These are phyloP conservation scores for Diutina sp. DNA, from an alignment of 1,139 yeast genomes.

Conservation along the genomic window DNA sequence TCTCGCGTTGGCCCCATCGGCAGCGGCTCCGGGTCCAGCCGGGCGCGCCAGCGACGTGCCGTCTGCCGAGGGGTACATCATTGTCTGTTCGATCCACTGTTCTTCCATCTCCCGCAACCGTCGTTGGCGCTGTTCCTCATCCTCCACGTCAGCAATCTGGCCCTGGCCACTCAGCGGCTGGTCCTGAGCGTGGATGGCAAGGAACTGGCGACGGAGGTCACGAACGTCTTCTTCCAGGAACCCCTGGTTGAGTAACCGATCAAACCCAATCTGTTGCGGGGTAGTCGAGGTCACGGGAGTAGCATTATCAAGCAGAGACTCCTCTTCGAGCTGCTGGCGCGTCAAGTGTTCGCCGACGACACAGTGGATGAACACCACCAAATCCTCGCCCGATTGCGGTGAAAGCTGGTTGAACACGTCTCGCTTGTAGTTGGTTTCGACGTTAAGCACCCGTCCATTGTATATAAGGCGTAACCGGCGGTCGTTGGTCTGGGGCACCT, in stretches of 20 bases:
- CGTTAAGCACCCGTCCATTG: constrained; percentile 60
- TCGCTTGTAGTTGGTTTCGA: constrained; percentile 37
- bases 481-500: constrained; percentile 9
- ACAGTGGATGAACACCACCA: constrained; percentile 56
- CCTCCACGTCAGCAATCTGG: constrained; percentile 25
- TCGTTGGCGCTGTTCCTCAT: constrained; percentile 23
- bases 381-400: constrained; percentile 5
- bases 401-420: constrained; percentile 3
- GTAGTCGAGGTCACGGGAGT: constrained; percentile 14
- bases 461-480: constrained; percentile 58
- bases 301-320: constrained; percentile 44
- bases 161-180: constrained; percentile 7
- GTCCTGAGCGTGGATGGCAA: constrained; percentile 42
- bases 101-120: constrained; percentile 62
- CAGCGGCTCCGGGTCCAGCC: constrained; percentile 4
- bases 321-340: constrained; percentile 46
- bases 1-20: constrained; percentile 10
- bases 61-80: constrained; percentile 13
- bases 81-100: constrained; percentile 82
- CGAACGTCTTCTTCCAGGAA: constrained; percentile 66
- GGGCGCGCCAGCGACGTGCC: not conserved
- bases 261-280: constrained; percentile 79
- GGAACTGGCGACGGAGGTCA: constrained; percentile 64
- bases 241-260: constrained; percentile 71
- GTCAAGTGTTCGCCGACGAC: constrained; percentile 62